Evolutionary conservation across 1,139 yeast species (phyloP).

Genomic region (Meyerozyma elateridarum): DNA sequence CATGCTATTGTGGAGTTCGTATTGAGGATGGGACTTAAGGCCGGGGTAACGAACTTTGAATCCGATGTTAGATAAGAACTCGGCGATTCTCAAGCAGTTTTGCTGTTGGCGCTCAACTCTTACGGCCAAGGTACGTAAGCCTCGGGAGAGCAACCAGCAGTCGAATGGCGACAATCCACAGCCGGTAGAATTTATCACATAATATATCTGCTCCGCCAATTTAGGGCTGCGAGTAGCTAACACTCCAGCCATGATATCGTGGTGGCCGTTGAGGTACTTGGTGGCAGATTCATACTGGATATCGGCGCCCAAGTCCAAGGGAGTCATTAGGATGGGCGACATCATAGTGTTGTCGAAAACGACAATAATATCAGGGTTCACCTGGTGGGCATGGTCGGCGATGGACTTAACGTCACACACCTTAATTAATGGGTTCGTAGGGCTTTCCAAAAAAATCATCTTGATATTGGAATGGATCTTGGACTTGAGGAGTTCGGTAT

Average conservation of each 20-base stretch:
- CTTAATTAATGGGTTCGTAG: conserved; percentile 88
- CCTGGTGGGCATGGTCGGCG: conserved; percentile 58
- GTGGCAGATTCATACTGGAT: conserved; percentile 92
- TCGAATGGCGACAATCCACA: conserved; percentile 90
- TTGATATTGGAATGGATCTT: conserved; percentile 52
- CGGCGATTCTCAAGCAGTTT: conserved; percentile 71
- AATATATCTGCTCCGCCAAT: conserved; percentile 66
- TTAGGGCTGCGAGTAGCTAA: conserved; percentile 62
- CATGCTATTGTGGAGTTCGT: conserved; percentile 70
- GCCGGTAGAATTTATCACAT: conserved; percentile 83
- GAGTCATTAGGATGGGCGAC: conserved; percentile 84
- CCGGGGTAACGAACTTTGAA: conserved; percentile 84
- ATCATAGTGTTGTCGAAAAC: conserved; percentile 96
- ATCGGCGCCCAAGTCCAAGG: conserved; percentile 81
- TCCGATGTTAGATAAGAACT: conserved; percentile 58
- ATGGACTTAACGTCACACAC: conserved; percentile 74
- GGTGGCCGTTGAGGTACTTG: conserved; percentile 88
- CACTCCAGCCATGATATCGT: conserved; percentile 93
- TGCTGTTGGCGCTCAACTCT: conserved; percentile 84
- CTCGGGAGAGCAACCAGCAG: conserved; percentile 82
- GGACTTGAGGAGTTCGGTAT: conserved; percentile 53
- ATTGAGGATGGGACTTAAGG: conserved; percentile 72
- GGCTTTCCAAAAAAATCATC: conserved; percentile 81
- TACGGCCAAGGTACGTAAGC: conserved; percentile 79
- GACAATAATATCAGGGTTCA: conserved; percentile 64